Evolutionary conservation across 371 early-diverging fungal genomes (phyloP).

Genomic region (Lichtheimia ornata): DNA sequence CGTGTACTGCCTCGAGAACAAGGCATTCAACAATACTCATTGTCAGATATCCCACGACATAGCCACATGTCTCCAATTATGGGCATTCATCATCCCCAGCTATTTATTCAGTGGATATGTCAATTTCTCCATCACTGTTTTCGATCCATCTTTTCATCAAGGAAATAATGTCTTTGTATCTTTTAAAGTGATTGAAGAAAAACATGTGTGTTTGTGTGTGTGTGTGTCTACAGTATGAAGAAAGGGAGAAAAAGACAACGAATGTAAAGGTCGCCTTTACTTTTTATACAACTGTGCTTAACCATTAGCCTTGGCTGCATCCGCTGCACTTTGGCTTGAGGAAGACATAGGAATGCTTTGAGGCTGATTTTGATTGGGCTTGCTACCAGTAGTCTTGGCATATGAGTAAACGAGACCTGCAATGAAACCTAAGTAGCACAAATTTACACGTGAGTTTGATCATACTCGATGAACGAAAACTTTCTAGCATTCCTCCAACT

Average conservation of each 20-base stretch:
- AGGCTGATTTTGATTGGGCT: conserved; percentile 41
- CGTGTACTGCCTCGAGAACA: conserved; percentile 5
- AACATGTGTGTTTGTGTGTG: neutral
- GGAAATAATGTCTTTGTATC: neutral
- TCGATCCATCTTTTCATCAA: conserved; percentile 5
- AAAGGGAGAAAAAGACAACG: neutral
- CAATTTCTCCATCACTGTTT: conserved; percentile 11
- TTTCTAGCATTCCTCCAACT: neutral
- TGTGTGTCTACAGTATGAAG: neutral
- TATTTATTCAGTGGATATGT: conserved; percentile 12
- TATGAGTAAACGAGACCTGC: conserved; percentile 85
- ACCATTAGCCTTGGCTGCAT: conserved; percentile 34
- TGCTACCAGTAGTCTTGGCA: conserved; percentile 50
- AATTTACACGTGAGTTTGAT: neutral
- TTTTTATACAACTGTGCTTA: conserved; percentile 16
- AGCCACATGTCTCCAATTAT: conserved; percentile 4
- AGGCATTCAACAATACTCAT: conserved; percentile 1
- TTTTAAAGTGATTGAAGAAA: neutral
- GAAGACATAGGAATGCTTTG: conserved; percentile 40
- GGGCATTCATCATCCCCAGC: conserved; percentile 6
- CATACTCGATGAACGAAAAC: neutral
- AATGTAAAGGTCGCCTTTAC: neutral
- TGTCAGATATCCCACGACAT: conserved; percentile 10
- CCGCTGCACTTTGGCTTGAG: conserved; percentile 34
- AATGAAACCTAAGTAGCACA: conserved; percentile 58